A percentile compares a stretch with the other conserved stretches of the same genome.
Conservation (phyloP, 352 stramenopile genomes). For the Phytopythium litorale region DNA sequence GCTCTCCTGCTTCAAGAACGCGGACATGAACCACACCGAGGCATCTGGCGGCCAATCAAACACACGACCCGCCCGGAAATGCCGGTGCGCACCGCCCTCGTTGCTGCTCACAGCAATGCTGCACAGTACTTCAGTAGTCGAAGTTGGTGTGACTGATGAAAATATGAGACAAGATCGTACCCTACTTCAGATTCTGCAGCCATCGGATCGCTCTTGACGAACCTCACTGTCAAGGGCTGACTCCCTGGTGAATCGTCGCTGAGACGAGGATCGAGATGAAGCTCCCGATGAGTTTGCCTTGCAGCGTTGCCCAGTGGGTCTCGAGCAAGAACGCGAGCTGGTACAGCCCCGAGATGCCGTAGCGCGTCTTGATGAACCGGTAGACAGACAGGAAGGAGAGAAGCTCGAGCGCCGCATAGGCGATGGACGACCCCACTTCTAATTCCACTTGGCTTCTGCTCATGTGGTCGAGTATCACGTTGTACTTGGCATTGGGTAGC, state of each 20-base stretch:
- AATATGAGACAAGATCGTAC: too few relatives aligned
- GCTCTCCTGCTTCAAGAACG: too few relatives aligned
- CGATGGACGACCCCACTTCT: conserved; percentile 1
- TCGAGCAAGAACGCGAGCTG: conserved; percentile 30
- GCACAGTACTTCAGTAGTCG: too few relatives aligned
- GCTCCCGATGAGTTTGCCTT: conserved; percentile 17
- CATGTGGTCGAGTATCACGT: conserved; percentile 13
- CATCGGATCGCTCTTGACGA: not conserved
- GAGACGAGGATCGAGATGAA: conserved; percentile 18
- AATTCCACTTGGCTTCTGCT: conserved; percentile 1
- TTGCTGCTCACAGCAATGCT: too few relatives aligned
- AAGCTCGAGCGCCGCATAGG: conserved; percentile 13
- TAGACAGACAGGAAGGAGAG: conserved; percentile 18
- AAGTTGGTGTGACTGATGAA: too few relatives aligned
- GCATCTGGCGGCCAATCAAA: too few relatives aligned
- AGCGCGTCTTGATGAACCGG: conserved; percentile 19
- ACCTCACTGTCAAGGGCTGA: conserved; percentile 12
- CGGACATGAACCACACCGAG: too few relatives aligned
- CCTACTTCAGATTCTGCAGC: too few relatives aligned
- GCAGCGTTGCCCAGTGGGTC: conserved; percentile 17
- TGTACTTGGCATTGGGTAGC: conserved; percentile 14
- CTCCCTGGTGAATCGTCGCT: conserved; percentile 12
- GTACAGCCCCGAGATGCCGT: conserved; percentile 21
- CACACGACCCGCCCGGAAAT: too few relatives aligned
- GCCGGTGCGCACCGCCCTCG: too few relatives aligned